Percentiles rank a stretch among this genome's conserved stretches.
phyloP scores from a whole-genome alignment of 2,329 filamentous ascomycete genomes.

The Cladobotryum protrusum region DNA sequence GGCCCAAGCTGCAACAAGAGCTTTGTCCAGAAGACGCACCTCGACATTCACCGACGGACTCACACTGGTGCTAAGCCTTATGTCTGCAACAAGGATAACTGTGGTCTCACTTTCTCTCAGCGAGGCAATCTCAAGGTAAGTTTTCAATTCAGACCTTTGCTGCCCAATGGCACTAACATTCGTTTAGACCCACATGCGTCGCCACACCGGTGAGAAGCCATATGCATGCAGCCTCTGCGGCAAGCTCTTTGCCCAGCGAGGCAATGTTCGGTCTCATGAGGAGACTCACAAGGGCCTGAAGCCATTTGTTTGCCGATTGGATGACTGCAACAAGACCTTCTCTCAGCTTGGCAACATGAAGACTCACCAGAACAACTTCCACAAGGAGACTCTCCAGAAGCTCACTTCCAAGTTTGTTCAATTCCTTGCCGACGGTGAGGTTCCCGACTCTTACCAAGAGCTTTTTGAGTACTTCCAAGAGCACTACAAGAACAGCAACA shows the following conservation, averaged over 20 bases:
- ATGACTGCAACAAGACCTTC: conserved; percentile 81
- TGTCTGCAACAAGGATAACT: conserved; percentile 66
- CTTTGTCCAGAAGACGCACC: conserved; percentile 87
- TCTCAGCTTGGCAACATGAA: conserved; percentile 90
- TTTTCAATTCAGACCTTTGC: neutral
- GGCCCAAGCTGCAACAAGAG: conserved; percentile 70
- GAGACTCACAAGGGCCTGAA: conserved; percentile 73
- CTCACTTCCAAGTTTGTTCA: conserved; percentile 66
- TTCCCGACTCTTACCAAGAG: conserved; percentile 64
- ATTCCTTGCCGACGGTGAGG: conserved; percentile 48
- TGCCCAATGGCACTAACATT: neutral
- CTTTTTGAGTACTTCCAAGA: conserved; percentile 78
- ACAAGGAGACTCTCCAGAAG: conserved; percentile 63
- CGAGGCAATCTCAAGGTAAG: conserved; percentile 80
- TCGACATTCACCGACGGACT: conserved; percentile 80
- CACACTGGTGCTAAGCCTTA: conserved; percentile 91
- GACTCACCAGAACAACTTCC: conserved; percentile 94
- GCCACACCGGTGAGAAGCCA: conserved; percentile 82
- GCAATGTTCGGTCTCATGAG: conserved; percentile 78
- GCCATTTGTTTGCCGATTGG: conserved; percentile 73
- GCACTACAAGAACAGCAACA: conserved; percentile 97
- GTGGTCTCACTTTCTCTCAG: conserved; percentile 79
- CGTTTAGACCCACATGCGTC: conserved; percentile 70
- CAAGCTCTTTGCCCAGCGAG: conserved; percentile 77
- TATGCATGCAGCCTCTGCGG: conserved; percentile 74